Conservation (phyloP, 2,329 filamentous ascomycete species). For the Cladosporium sp. region DNA sequence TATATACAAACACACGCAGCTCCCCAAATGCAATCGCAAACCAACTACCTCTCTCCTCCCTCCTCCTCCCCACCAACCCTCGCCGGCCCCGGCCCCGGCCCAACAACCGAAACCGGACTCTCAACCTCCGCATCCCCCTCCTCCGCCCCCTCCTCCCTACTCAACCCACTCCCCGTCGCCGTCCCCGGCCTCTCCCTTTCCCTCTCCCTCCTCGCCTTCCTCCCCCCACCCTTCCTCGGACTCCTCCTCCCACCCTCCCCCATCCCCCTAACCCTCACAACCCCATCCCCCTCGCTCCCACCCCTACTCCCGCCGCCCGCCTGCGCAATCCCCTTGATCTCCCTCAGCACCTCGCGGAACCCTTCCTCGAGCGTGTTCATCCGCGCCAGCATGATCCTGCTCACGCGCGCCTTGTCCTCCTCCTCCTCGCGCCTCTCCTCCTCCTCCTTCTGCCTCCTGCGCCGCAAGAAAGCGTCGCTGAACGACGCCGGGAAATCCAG, state of each 20-base stretch:
- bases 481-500: conserved; percentile 27
- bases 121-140: neutral
- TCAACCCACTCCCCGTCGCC: conserved; percentile 9
- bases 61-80: conserved; percentile 2
- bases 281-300: conserved; percentile 22
- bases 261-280: neutral
- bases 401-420: conserved; percentile 65
- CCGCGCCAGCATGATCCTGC: conserved; percentile 72
- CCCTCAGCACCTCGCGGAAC: conserved; percentile 60
- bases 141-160: neutral
- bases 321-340: conserved; percentile 28
- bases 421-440: conserved; percentile 35
- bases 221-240: conserved; percentile 21
- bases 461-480: conserved; percentile 44
- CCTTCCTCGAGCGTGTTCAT: conserved; percentile 94
- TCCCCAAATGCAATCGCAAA: no score
- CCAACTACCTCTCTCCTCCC: conserved; percentile 2
- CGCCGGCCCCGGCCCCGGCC: conserved; percentile 10
- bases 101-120: conserved; percentile 7
- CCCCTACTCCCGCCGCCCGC: conserved; percentile 17
- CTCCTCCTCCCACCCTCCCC: conserved; percentile 19
- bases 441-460: conserved; percentile 30
- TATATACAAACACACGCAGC: no score
- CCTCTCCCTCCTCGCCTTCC: conserved; percentile 18
- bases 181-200: conserved; percentile 17